Percentiles rank a stretch among this genome's conserved stretches.
Evolutionary conservation across 2,329 filamentous ascomycete genomes (phyloP).

Genomic region (Bertia moriformis): DNA sequence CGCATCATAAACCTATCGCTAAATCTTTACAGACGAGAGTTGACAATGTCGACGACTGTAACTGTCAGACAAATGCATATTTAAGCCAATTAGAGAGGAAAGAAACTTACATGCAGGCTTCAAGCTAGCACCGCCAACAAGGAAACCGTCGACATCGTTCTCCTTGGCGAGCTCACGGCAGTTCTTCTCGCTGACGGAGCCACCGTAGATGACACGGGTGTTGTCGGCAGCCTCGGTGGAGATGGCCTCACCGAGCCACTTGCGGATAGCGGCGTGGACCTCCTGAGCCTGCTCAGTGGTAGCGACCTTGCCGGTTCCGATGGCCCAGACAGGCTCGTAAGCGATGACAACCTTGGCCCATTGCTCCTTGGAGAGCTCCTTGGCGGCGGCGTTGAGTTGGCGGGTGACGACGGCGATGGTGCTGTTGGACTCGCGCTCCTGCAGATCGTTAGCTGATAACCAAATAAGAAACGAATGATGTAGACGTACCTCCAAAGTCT

Average conservation of each 20-base stretch:
- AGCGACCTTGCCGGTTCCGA: conserved; percentile 85
- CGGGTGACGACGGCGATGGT: conserved; percentile 74
- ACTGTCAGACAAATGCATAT: conserved; percentile 4
- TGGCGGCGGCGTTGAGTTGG: conserved; percentile 73
- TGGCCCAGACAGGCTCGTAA: conserved; percentile 90
- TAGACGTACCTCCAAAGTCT: not conserved
- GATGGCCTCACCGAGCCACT: conserved; percentile 72
- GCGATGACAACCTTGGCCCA: conserved; percentile 93
- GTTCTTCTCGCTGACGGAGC: conserved; percentile 97
- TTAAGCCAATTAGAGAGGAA: conserved; percentile 2
- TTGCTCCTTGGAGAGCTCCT: conserved; percentile 48
- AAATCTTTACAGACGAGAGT: conserved; percentile 32
- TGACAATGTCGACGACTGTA: conserved; percentile 54
- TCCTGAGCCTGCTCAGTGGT: conserved; percentile 83
- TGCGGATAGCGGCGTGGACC: conserved; percentile 79
- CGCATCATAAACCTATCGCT: too few relatives aligned
- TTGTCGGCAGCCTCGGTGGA: conserved; percentile 62
- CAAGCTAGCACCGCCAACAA: conserved; percentile 88
- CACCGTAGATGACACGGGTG: conserved; percentile 91
- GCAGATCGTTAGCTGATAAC: not conserved
- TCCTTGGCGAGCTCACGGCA: conserved; percentile 83
- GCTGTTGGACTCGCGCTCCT: conserved; percentile 74
- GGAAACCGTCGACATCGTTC: conserved; percentile 92
- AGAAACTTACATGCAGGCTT: conserved; percentile 73
- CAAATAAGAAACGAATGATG: not conserved